Evolutionary conservation across 805 yeast genomes (phyloP).

Genomic region (Yamadazyma ubonensis): DNA sequence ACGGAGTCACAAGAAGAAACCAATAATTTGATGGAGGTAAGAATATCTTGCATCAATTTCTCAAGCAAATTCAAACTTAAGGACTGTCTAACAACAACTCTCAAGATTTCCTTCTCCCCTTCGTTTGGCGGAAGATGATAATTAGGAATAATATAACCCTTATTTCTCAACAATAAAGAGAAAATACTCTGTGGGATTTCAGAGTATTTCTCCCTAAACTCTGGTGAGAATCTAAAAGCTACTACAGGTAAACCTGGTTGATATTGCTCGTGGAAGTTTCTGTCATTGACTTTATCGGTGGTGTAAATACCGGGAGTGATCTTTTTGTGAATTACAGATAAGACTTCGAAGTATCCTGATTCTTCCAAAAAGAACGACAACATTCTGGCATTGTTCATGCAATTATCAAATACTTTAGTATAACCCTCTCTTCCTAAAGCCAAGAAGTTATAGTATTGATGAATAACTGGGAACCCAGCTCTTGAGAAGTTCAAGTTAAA

Average conservation of each 20-base stretch:
- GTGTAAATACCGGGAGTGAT: slow-evolving; percentile 22
- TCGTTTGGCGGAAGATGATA: slow-evolving; percentile 74
- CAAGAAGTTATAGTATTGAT: slow-evolving; percentile 81
- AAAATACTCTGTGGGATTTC: slow-evolving; percentile 79
- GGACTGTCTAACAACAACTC: slow-evolving; percentile 79
- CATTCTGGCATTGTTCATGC: slow-evolving; percentile 73
- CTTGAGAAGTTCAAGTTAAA: slow-evolving; percentile 86
- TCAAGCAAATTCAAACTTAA: slow-evolving; percentile 61
- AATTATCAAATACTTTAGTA: slow-evolving; percentile 55
- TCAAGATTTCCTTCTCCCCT: slow-evolving; percentile 61
- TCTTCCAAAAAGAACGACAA: slow-evolving; percentile 60
- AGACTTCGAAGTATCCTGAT: slow-evolving; percentile 64
- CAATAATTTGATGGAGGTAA: slow-evolving; percentile 52
- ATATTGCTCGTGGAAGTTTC: slow-evolving; percentile 44
- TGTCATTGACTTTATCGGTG: slow-evolving; percentile 12
- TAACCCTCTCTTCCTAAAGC: slow-evolving; percentile 74
- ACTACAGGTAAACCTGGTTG: slow-evolving; percentile 87
- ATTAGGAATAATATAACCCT: slow-evolving; percentile 88
- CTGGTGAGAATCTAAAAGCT: slow-evolving; percentile 70
- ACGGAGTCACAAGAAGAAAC: slow-evolving; percentile 47
- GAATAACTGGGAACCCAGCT: slow-evolving; percentile 88
- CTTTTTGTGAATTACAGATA: slow-evolving; percentile 75
- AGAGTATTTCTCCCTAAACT: slow-evolving; percentile 60
- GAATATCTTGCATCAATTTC: slow-evolving; percentile 61
- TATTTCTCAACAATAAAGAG: slow-evolving; percentile 68